A percentile compares a stretch with the other conserved stretches of the same genome.
phyloP scores from a whole-genome alignment of 164 flowering plant species.

The Akebia trifoliata region DNA sequence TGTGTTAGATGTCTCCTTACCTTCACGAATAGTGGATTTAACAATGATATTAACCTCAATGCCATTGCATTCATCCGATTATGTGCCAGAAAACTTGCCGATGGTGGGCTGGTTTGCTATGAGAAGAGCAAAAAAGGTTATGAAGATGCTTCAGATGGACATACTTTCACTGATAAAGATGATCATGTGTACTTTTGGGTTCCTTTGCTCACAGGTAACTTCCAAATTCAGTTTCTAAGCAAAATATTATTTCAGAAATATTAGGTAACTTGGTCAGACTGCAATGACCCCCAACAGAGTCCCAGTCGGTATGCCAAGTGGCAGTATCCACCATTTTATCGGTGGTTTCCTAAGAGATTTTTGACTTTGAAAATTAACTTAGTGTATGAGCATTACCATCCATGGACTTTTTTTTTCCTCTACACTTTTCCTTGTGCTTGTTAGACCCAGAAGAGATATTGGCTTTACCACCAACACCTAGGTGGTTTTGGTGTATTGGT shows the following conservation, averaged over 20 bases:
- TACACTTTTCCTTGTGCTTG: no score
- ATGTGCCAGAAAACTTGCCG: conserved; percentile 97
- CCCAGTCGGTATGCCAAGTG: neutral
- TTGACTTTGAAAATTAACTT: neutral
- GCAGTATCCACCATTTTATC: neutral
- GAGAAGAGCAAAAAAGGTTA: conserved; percentile 34
- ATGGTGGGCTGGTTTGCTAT: conserved; percentile 82
- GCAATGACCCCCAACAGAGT: neutral
- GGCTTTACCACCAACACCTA: no score
- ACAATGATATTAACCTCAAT: conserved; percentile 93
- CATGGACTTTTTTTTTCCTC: neutral
- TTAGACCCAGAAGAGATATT: no score
- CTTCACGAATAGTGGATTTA: conserved; percentile 89
- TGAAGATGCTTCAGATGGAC: conserved; percentile 40
- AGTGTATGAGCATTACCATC: neutral
- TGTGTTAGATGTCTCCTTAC: conserved; percentile 92
- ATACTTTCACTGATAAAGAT: conserved; percentile 50
- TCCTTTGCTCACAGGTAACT: conserved; percentile 86
- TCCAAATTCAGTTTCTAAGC: neutral
- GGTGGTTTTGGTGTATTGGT: neutral
- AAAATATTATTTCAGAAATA: no score
- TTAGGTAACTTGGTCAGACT: no score
- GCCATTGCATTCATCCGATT: conserved; percentile 97
- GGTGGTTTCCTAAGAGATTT: neutral
- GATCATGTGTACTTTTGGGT: conserved; percentile 79